Percentiles rank a stretch among this genome's conserved stretches.
phyloP scores from a whole-genome alignment of 805 yeast genomes.

The Nakazawaea laoshanensis region DNA sequence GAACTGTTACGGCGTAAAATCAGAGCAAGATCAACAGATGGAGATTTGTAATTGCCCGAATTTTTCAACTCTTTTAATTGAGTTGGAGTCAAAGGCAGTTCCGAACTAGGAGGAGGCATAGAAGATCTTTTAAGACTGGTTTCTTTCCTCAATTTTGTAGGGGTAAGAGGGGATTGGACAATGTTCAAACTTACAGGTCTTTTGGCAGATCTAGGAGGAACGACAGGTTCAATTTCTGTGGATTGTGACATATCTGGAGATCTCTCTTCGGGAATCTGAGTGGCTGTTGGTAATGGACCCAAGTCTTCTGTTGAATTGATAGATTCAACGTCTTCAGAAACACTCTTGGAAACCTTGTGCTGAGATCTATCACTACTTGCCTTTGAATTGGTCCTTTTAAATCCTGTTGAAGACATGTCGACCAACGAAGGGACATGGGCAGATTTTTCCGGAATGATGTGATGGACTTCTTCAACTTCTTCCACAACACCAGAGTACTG shows the following conservation, averaged over 20 bases:
- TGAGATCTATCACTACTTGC: conserved; percentile 10
- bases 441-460: conserved; percentile 20
- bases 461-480: conserved; percentile 25
- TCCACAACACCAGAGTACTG: conserved; percentile 29
- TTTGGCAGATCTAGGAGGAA: conserved; percentile 23
- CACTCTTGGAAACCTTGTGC: conserved; percentile 10
- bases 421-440: conserved; percentile 10
- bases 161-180: neutral
- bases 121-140: conserved; percentile 5
- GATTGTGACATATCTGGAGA: conserved; percentile 19
- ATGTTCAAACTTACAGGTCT: conserved; percentile 16
- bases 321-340: conserved; percentile 2
- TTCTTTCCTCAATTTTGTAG: neutral
- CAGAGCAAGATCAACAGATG: conserved; percentile 2
- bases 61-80: conserved; percentile 4
- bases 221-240: conserved; percentile 16
- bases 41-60: neutral
- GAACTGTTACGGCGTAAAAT: neutral
- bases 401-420: conserved; percentile 8
- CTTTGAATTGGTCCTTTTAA: conserved; percentile 14
- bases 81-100: conserved; percentile 9
- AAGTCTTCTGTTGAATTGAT: conserved; percentile 9
- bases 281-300: conserved; percentile 15
- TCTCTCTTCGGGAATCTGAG: conserved; percentile 6
- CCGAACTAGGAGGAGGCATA: conserved; percentile 9